These are phyloP conservation scores for Arthrobotrys entomopaga DNA, from an alignment of 2,329 filamentous ascomycete genomes.

Conservation along the genomic window DNA sequence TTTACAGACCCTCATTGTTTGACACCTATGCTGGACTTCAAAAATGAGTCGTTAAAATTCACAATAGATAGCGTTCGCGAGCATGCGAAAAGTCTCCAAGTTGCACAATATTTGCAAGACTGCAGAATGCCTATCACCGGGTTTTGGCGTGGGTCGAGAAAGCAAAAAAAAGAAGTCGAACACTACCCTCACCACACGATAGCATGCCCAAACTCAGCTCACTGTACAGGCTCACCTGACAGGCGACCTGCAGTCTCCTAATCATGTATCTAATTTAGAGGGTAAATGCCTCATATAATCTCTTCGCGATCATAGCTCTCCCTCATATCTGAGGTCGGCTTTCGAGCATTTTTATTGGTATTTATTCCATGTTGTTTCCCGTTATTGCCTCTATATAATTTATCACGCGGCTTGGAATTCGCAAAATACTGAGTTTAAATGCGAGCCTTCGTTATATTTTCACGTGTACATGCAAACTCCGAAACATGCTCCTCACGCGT, in stretches of 20 bases:
- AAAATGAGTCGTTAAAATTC: constrained; percentile 4
- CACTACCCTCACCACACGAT: constrained; percentile 11
- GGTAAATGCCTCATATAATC: constrained; percentile 17
- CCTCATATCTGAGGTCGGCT: background rate
- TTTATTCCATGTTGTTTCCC: background rate
- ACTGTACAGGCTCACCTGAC: constrained; percentile 14
- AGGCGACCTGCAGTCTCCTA: background rate
- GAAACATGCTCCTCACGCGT: constrained; percentile 19
- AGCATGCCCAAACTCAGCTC: constrained; percentile 2
- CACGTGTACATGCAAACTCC: constrained; percentile 4
- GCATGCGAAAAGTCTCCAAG: constrained; percentile 4
- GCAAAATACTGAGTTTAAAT: constrained; percentile 39
- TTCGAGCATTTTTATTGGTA: constrained; percentile 26
- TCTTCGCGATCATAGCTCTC: background rate
- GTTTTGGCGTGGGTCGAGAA: constrained; percentile 25
- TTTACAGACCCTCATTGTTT: constrained; percentile 17
- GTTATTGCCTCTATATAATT: constrained; percentile 33
- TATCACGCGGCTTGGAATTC: constrained; percentile 8
- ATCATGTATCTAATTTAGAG: background rate
- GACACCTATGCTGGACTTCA: constrained; percentile 9
- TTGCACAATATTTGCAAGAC: constrained; percentile 12
- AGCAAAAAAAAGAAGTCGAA: constrained; percentile 1
- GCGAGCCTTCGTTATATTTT: constrained; percentile 31
- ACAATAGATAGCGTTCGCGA: constrained; percentile 11
- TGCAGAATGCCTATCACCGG: constrained; percentile 18